Conservation (phyloP, 2,329 filamentous ascomycete genomes). For the Fusarium piperis region DNA sequence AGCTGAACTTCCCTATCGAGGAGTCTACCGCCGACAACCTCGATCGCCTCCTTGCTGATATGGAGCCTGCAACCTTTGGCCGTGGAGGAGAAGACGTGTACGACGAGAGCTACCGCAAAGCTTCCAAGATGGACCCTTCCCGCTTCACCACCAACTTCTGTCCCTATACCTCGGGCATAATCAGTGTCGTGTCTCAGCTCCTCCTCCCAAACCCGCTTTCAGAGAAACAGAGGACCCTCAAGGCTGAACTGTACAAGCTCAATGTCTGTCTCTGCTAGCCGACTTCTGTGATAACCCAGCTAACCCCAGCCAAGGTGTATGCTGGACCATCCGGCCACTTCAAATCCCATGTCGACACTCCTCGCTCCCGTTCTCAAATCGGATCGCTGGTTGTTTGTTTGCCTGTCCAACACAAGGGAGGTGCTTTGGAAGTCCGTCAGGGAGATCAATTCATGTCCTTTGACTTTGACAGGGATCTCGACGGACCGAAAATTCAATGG, state of each 20-base stretch:
- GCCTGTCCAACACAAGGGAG: constrained; percentile 50
- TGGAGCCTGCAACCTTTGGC: constrained; percentile 60
- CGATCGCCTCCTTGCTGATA: not conserved
- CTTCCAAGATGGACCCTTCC: constrained; percentile 58
- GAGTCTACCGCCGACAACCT: not conserved
- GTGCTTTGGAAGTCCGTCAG: constrained; percentile 55
- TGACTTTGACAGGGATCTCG: constrained; percentile 49
- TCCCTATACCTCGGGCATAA: constrained; percentile 61
- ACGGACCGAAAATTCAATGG: constrained; percentile 49
- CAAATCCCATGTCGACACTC: constrained; percentile 63
- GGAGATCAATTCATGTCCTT: constrained; percentile 47
- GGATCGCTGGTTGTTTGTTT: constrained; percentile 65
- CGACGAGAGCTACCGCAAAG: constrained; percentile 63
- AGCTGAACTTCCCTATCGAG: not conserved
- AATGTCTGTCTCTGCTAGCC: constrained; percentile 47
- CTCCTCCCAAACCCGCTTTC: constrained; percentile 42
- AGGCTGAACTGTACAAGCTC: constrained; percentile 66
- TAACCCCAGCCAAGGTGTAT: constrained; percentile 54
- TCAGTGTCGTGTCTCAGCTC: constrained; percentile 58
- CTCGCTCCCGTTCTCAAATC: constrained; percentile 58
- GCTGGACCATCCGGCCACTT: constrained; percentile 61
- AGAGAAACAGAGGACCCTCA: constrained; percentile 46
- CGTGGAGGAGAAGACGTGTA: constrained; percentile 55
- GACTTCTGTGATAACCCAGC: not conserved
- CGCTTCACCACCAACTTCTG: constrained; percentile 61